A percentile compares a stretch with the other conserved stretches of the same genome.
phyloP scores from a whole-genome alignment of 2,329 filamentous ascomycete species.

The Penicillium sp. region DNA sequence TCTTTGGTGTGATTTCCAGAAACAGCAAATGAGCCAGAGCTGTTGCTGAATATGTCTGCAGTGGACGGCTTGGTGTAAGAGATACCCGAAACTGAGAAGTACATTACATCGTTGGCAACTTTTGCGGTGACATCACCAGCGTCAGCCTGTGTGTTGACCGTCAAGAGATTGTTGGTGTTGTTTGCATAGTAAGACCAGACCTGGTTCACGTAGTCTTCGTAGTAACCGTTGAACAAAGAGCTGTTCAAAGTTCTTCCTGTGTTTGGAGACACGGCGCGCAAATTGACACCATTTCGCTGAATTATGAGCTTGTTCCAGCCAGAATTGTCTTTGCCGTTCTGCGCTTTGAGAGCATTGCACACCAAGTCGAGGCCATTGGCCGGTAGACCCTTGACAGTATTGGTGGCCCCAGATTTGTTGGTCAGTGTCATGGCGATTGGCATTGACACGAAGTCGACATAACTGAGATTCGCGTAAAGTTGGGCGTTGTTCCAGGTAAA shows the following conservation, averaged over 20 bases:
- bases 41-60: conserved; percentile 66
- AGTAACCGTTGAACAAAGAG: conserved; percentile 53
- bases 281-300: conserved; percentile 41
- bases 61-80: conserved; percentile 59
- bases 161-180: conserved; percentile 44
- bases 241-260: conserved; percentile 43
- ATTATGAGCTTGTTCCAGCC: conserved; percentile 64
- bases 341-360: conserved; percentile 54
- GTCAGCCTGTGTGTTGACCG: conserved; percentile 64
- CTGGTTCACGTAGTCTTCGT: conserved; percentile 51
- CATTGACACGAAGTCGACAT: conserved; percentile 71
- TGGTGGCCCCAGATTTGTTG: conserved; percentile 43
- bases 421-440: conserved; percentile 59
- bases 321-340: conserved; percentile 56
- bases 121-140: conserved; percentile 55
- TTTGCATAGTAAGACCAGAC: conserved; percentile 50
- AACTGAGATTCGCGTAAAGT: conserved; percentile 68
- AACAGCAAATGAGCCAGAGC: conserved; percentile 59
- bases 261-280: conserved; percentile 46
- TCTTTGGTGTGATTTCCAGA: conserved; percentile 50
- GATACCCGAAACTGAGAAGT: conserved; percentile 46
- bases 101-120: conserved; percentile 45
- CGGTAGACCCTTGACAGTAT: conserved; percentile 59
- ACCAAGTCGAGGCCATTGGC: conserved; percentile 58
- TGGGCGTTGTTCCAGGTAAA: conserved; percentile 63